Evolutionary conservation across 352 stramenopile species (phyloP), one percentile per base, ranked within the genome.

Genomic region (Pythium periplocum): DNA sequence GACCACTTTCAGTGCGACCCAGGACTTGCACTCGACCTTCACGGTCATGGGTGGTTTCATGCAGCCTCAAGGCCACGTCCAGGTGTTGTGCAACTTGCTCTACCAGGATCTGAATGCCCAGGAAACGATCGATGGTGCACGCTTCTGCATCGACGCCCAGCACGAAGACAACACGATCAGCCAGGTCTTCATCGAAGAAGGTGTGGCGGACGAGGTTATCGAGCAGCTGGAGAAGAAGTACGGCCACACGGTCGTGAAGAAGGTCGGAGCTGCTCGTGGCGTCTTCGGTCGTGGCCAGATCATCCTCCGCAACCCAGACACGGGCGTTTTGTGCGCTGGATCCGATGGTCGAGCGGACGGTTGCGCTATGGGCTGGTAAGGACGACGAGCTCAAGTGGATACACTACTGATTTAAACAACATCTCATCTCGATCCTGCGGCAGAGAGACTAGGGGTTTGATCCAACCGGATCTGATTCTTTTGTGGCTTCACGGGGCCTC

Each of bases 21-120:
- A 87, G 31, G 82, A 97, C 30, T 64, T 98, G 8, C 96, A 96
- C 65, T 88, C 92, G n/a, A 96, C 80, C 11, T 91, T 98, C 58
- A 87, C 81, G 9, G 78, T 90, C 67, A 96, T 96, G 78, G 81
- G 81, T 39, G 81, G 68, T 40, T 98, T 98, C 68, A 98, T 98
- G 95, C 96, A 99, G 73, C 95, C 96, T 1, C 96, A 98, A 66
- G 96, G 96, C 35, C 96, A 98, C 71, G 73, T 98, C 11, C 95
- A 98, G 66, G 66, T 98, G 40, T 76, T 98, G 26, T 87, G 92
- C 43, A 89, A 96, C 61, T 75, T 98, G 63, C 61, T 98, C 17
- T 48, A 79, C 38, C 73, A 89, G 42, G 62, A 68, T 1, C 69
- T 97, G 57, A 81, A 96, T 61, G 77, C 90, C 7, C 90, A 98